Base-by-base conservation (phyloP, 768 basidiomycete species). In the Lenzites betulinus region DNA sequence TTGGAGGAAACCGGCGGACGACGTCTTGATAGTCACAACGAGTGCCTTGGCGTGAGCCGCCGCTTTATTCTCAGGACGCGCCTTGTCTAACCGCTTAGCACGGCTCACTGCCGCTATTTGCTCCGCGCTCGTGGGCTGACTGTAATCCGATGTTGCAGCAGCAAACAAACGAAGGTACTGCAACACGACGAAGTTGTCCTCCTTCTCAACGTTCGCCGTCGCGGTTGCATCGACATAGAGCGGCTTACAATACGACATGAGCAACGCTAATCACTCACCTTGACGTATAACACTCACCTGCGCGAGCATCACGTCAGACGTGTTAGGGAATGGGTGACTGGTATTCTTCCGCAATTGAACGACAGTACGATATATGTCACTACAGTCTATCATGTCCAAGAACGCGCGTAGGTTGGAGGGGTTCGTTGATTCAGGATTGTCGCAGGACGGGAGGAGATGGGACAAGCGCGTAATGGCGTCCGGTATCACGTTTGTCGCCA, bases 251-350 rank as follows among this genome's bases (percentile, higher is more conserved):
- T 2, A 58, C 15, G 47, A 30, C 35, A 53, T 58, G 62, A 63
- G 57, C 62, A 15, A 42, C 36, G 48, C 26, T 16, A 9, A 46
- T 58, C 64, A 57, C 67, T 58, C 41, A 62, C 46, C 56, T 61
- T 50, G 28, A 51, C 16, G 8, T 22, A 38, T 42, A 41, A 41
- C 18, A 69, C 70, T 68, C 39, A 71, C 70, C 69, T 66, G 65
- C 50, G 58, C 58, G 41, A 62, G 58, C 28, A 66, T 43, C 25
- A 61, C 41, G 50, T 66, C 66, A 52, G 43, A 47, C 48, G 63
- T 63, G 42, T 59, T 39, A 20, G 33, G 39, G 22, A 30, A 54
- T n/a, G 53, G 39, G 53, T 51, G 61, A 51, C 51, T 66, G 51
- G 22, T 23, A 57, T 54, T 49, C 51, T 35, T 54, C 54, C 63